Percentiles rank a stretch among this genome's conserved stretches.
Evolutionary conservation across 352 stramenopile genomes (phyloP).

Genomic region (Phytophthora sojae): DNA sequence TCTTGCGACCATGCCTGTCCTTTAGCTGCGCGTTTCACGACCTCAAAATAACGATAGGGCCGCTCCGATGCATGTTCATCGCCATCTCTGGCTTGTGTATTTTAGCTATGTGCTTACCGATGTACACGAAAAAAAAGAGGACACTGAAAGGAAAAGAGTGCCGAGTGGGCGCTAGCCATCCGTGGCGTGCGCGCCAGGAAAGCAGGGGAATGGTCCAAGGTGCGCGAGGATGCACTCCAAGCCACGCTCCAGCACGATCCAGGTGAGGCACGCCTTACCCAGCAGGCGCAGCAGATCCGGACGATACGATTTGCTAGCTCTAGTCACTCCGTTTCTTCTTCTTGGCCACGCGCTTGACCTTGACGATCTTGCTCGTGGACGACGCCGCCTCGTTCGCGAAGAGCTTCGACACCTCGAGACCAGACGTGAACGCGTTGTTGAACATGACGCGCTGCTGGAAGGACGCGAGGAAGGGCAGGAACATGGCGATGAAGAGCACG

Average conservation of each 20-base stretch:
- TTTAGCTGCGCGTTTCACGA: slow-evolving; percentile 17
- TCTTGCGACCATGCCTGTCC: slow-evolving; percentile 29
- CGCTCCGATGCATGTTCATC: slow-evolving; percentile 24
- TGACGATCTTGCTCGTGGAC: slow-evolving; percentile 75
- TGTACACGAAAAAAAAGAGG: slow-evolving; percentile 31
- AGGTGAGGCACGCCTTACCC: background rate
- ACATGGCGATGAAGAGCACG: slow-evolving; percentile 91
- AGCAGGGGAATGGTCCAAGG: slow-evolving; percentile 16
- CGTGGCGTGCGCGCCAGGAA: slow-evolving; percentile 18
- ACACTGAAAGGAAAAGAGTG: slow-evolving; percentile 24
- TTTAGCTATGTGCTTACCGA: slow-evolving; percentile 36
- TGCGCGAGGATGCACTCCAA: slow-evolving; percentile 5
- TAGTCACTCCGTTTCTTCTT: slow-evolving; percentile 83
- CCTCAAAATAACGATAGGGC: background rate
- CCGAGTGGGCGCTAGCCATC: slow-evolving; percentile 6
- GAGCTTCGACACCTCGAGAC: slow-evolving; percentile 88
- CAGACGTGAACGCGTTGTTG: slow-evolving; percentile 90
- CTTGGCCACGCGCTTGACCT: slow-evolving; percentile 89
- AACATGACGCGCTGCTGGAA: slow-evolving; percentile 93
- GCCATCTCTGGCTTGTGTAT: slow-evolving; percentile 33
- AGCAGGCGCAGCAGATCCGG: background rate
- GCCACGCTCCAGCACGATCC: slow-evolving; percentile 2
- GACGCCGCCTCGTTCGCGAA: slow-evolving; percentile 88
- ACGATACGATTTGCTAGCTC: slow-evolving; percentile 26
- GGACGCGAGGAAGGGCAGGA: slow-evolving; percentile 85